These are phyloP conservation scores for Saccharomycopsis hybrid DNA, from an alignment of 1,139 yeast species.

Conservation along the genomic window DNA sequence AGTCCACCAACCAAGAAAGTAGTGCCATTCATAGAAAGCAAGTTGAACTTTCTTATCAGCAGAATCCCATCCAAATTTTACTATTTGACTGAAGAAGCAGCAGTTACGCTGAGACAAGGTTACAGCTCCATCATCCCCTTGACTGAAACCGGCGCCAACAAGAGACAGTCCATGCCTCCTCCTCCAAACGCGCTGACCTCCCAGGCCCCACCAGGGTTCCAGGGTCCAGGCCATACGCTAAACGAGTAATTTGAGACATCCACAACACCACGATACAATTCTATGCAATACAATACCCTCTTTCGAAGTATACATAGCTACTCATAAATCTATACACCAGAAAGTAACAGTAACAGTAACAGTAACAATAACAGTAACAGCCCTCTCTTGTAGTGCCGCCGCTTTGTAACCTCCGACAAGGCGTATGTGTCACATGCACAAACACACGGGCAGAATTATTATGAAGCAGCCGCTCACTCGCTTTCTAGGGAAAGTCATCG, in stretches of 20 bases:
- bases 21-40: constrained; percentile 60
- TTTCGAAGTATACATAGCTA: no score
- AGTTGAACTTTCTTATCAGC: constrained; percentile 43
- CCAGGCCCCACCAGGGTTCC: constrained; percentile 4
- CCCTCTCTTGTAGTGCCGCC: no score
- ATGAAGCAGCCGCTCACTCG: no score
- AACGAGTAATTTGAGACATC: neutral
- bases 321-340: no score
- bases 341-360: no score
- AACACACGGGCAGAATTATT: no score
- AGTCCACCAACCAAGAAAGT: constrained; percentile 59
- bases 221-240: constrained; percentile 14
- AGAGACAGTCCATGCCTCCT: constrained; percentile 17
- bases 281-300: no score
- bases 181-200: constrained; percentile 13
- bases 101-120: constrained; percentile 38
- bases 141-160: constrained; percentile 14
- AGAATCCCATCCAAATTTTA: constrained; percentile 48
- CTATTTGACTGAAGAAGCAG: constrained; percentile 52
- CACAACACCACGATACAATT: no score
- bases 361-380: no score
- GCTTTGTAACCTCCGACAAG: no score
- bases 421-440: no score
- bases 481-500: no score
- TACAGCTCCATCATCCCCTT: constrained; percentile 16